A percentile compares a stretch with the other conserved stretches of the same genome.
Conservation (phyloP, 768 basidiomycete species). For the Rhodosporidiobolus odoratus region DNA sequence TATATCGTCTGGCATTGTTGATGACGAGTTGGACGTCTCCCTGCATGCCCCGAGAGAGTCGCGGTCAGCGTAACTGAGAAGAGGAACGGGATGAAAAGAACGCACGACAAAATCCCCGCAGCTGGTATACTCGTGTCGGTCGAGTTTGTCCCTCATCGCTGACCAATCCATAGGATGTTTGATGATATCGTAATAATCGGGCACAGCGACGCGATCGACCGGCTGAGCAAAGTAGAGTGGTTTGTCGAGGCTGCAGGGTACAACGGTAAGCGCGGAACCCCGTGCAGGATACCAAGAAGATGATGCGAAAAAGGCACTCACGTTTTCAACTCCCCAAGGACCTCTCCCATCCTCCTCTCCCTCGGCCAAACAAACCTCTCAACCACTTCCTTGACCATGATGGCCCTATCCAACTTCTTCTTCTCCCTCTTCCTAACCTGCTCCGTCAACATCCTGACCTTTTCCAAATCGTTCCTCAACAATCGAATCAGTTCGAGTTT, state of each 20-base stretch:
- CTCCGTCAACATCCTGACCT: constrained; percentile 62
- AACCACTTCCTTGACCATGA: constrained; percentile 63
- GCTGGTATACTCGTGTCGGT: constrained; percentile 72
- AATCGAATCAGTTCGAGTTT: constrained; percentile 67
- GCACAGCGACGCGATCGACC: constrained; percentile 70
- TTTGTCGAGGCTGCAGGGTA: constrained; percentile 48
- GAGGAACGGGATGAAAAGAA: background rate
- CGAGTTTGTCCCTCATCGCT: constrained; percentile 86
- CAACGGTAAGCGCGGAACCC: constrained; percentile 5
- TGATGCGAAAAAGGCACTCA: constrained; percentile 47
- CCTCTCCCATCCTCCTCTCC: constrained; percentile 57
- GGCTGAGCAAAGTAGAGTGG: constrained; percentile 65
- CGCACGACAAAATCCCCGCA: constrained; percentile 61
- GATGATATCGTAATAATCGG: constrained; percentile 85
- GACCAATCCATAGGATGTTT: constrained; percentile 86
- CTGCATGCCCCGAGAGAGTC: constrained; percentile 11
- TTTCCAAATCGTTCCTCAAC: constrained; percentile 70
- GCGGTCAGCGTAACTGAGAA: background rate
- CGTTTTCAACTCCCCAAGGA: constrained; percentile 67
- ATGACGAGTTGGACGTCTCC: constrained; percentile 76
- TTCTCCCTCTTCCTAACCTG: constrained; percentile 71
- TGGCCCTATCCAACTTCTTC: constrained; percentile 65
- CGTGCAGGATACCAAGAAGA: background rate
- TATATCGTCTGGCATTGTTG: constrained; percentile 83
- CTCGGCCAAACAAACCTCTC: constrained; percentile 63